Evolutionary conservation across 768 basidiomycete species (phyloP).

Genomic region (Pholiota conissans): DNA sequence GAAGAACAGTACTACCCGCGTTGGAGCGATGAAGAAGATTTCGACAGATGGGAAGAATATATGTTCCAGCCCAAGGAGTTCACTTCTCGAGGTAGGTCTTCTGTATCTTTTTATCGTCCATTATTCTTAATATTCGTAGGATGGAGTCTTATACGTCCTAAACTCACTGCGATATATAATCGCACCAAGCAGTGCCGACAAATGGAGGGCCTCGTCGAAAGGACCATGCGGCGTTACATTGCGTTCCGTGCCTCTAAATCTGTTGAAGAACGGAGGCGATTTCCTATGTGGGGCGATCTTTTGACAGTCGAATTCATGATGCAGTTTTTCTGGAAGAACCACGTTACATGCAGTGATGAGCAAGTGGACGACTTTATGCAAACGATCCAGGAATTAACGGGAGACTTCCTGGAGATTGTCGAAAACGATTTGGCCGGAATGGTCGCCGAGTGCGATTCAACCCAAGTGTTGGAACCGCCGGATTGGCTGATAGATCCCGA

Average conservation of each 20-base stretch:
- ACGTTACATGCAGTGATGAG: background rate
- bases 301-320: background rate
- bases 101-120: background rate
- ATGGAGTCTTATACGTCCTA: background rate
- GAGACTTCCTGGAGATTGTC: background rate
- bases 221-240: background rate
- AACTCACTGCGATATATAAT: slow-evolving; percentile 1
- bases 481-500: background rate
- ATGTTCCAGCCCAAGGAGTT: slow-evolving; percentile 8
- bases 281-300: slow-evolving; percentile 3
- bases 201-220: background rate
- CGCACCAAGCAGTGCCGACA: background rate
- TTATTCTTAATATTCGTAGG: background rate
- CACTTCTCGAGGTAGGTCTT: slow-evolving; percentile 1
- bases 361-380: background rate
- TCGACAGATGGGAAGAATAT: slow-evolving; percentile 4
- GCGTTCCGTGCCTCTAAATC: background rate
- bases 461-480: background rate
- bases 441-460: background rate
- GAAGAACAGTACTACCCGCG: slow-evolving; percentile 2
- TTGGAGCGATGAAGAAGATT: background rate
- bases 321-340: background rate
- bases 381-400: background rate
- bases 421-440: background rate
- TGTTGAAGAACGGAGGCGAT: background rate